Percentiles rank a stretch among this genome's conserved stretches.
These are phyloP conservation scores for Phlyctochytrium bullatum DNA, from an alignment of 192 early-diverging fungal species.

Conservation along the genomic window DNA sequence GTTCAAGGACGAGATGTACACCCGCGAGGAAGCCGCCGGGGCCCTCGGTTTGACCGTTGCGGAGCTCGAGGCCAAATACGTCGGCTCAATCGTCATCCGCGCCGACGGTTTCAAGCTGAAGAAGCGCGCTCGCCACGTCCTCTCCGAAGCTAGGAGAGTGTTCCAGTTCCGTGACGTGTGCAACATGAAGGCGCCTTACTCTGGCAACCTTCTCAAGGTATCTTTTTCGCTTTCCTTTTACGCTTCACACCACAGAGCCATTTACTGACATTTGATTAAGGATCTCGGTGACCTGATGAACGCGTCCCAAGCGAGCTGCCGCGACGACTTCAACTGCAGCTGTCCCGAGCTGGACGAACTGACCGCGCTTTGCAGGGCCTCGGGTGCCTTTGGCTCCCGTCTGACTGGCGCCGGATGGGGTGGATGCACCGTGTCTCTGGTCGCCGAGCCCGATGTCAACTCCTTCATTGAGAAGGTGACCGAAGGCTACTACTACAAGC, in stretches of 20 bases:
- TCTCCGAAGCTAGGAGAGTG: slow-evolving; percentile 77
- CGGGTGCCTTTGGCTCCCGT: slow-evolving; percentile 78
- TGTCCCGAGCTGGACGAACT: slow-evolving; percentile 83
- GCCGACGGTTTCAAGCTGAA: slow-evolving; percentile 71
- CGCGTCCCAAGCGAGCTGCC: slow-evolving; percentile 79
- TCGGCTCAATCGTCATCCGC: slow-evolving; percentile 53
- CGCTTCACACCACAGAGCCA: slow-evolving; percentile 4
- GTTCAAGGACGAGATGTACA: slow-evolving; percentile 29
- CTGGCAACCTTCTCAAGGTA: slow-evolving; percentile 27
- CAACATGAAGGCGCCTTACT: slow-evolving; percentile 25
- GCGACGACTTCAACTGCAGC: slow-evolving; percentile 77
- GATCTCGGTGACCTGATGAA: slow-evolving; percentile 87
- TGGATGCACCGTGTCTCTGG: slow-evolving; percentile 80
- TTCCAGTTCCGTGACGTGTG: slow-evolving; percentile 66
- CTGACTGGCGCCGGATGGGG: slow-evolving; percentile 96
- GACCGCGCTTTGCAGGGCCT: slow-evolving; percentile 32
- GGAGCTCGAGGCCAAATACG: slow-evolving; percentile 38
- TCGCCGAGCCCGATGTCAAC: slow-evolving; percentile 58
- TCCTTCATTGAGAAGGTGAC: slow-evolving; percentile 62
- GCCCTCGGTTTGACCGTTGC: slow-evolving; percentile 28
- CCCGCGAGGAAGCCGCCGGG: slow-evolving; percentile 30
- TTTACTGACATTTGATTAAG: slow-evolving; percentile 7
- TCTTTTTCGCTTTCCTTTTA: slow-evolving; percentile 11
- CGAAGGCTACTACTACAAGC: slow-evolving; percentile 56
- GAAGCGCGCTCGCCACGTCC: slow-evolving; percentile 80